These are phyloP conservation scores for Tricharina praecox DNA, from an alignment of 495 filamentous ascomycete species.

Conservation along the genomic window DNA sequence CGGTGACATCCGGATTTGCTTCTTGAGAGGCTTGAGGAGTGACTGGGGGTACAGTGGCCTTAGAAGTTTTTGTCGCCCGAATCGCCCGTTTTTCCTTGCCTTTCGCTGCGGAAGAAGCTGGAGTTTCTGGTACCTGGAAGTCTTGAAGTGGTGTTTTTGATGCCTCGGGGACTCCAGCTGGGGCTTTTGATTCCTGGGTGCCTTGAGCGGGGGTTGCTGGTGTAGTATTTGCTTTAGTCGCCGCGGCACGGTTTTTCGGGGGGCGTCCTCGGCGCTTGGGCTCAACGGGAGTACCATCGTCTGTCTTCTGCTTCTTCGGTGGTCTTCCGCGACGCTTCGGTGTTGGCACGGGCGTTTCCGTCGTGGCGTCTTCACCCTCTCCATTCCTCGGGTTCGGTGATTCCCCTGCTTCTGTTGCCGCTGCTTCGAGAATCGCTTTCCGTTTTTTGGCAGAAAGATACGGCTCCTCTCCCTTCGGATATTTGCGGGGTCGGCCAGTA, in stretches of 20 bases:
- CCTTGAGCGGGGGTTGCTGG: background rate
- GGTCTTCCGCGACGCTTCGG: constrained; percentile 21
- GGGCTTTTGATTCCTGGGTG: background rate
- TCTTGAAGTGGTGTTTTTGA: too few species aligned
- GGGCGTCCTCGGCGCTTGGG: constrained; percentile 2
- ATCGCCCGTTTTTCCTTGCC: background rate
- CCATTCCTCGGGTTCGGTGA: background rate
- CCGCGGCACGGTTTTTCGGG: constrained; percentile 1
- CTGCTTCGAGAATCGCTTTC: background rate
- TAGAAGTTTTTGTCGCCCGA: background rate
- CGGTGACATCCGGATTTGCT: background rate
- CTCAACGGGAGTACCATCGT: background rate
- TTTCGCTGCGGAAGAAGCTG: background rate
- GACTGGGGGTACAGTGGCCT: background rate
- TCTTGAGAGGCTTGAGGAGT: background rate
- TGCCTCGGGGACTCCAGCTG: too few species aligned
- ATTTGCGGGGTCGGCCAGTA: constrained; percentile 27
- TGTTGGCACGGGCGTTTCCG: background rate
- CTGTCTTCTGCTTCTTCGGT: constrained; percentile 10
- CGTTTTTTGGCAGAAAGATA: constrained; percentile 22
- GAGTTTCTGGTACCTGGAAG: too few species aligned
- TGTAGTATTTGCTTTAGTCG: too few species aligned
- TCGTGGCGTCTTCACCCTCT: background rate
- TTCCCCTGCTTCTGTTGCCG: background rate
- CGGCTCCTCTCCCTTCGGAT: constrained; percentile 26